phyloP scores from a whole-genome alignment of 2,329 filamentous ascomycete genomes.

The Teratosphaeria zuluensis region DNA sequence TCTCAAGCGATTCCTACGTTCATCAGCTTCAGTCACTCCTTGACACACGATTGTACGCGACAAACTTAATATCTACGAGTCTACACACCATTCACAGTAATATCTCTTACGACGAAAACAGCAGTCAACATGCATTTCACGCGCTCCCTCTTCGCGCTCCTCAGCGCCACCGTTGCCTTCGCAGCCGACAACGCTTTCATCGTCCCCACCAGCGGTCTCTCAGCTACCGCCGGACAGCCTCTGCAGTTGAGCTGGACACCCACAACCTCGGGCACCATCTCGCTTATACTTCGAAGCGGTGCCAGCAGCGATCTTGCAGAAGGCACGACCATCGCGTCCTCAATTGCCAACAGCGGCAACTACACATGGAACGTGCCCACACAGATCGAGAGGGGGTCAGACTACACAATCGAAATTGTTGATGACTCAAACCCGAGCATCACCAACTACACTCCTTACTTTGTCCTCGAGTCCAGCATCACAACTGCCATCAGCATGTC shows the following conservation, averaged over 20 bases:
- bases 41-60: neutral
- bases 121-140: constrained; percentile 35
- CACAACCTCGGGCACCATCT: constrained; percentile 41
- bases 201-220: constrained; percentile 32
- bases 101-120: neutral
- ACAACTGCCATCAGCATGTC: constrained; percentile 24
- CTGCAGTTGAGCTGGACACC: constrained; percentile 41
- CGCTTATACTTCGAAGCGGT: constrained; percentile 37
- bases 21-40: neutral
- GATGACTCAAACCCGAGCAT: constrained; percentile 33
- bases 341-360: constrained; percentile 39
- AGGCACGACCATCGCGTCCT: constrained; percentile 22
- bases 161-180: constrained; percentile 36
- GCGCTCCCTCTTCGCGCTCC: constrained; percentile 33
- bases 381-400: constrained; percentile 31
- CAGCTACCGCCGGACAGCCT: constrained; percentile 37
- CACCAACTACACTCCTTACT: constrained; percentile 45
- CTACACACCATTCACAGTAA: neutral
- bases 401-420: constrained; percentile 47
- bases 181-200: constrained; percentile 40
- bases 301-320: constrained; percentile 29
- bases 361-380: constrained; percentile 40
- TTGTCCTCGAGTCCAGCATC: constrained; percentile 39
- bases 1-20: neutral
- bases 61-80: neutral